Percentiles rank a stretch among this genome's conserved stretches.
phyloP scores from a whole-genome alignment of 1,284 basidiomycete species.

The Mrakiaceae sp. region DNA sequence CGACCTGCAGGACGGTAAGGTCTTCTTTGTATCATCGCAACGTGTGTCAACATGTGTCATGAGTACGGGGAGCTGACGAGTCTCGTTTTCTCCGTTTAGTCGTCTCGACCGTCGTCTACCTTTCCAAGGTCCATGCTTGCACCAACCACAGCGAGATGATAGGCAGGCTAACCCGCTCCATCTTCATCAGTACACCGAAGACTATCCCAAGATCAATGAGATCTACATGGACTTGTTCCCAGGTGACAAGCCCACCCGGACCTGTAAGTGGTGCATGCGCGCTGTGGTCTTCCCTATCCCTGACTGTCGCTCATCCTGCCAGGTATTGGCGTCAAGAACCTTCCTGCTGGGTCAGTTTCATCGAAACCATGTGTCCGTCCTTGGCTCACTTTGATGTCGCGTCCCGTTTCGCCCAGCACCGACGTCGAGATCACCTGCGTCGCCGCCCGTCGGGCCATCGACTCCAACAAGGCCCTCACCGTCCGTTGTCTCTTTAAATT shows the following conservation, averaged over 20 bases:
- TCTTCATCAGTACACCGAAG: background rate
- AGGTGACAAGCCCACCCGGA: background rate
- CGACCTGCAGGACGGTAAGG: slow-evolving; percentile 8
- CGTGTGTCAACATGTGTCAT: background rate
- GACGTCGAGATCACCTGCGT: slow-evolving; percentile 10
- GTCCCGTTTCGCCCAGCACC: background rate
- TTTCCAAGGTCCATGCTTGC: background rate
- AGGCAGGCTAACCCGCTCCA: too few relatives aligned
- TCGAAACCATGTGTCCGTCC: too few relatives aligned
- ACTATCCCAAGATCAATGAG: background rate
- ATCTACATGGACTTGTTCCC: background rate
- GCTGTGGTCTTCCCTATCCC: too few relatives aligned
- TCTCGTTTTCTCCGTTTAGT: background rate
- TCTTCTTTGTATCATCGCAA: too few relatives aligned
- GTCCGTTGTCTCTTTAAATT: too few relatives aligned
- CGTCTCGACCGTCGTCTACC: background rate
- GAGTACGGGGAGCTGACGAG: background rate
- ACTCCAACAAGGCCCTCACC: too few relatives aligned
- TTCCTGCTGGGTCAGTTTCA: too few relatives aligned
- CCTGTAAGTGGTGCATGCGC: background rate
- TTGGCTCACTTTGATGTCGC: too few relatives aligned
- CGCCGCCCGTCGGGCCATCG: too few relatives aligned
- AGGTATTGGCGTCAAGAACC: too few relatives aligned
- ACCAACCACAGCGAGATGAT: too few relatives aligned
- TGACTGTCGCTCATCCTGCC: too few relatives aligned